A percentile compares a stretch with the other conserved stretches of the same genome.
phyloP scores from a whole-genome alignment of 805 yeast species.

The Spathaspora sp. region DNA sequence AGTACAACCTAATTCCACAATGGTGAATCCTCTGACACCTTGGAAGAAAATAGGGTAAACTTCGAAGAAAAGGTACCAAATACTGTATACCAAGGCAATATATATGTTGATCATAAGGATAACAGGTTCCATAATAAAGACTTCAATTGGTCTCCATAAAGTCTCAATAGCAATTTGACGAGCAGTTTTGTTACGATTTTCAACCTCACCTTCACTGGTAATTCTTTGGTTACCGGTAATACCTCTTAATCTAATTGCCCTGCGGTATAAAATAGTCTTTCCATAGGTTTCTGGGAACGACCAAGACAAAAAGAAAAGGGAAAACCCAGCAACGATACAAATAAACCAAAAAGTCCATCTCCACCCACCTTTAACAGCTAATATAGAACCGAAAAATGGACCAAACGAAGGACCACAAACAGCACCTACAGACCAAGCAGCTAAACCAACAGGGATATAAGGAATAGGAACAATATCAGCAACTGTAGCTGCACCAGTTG shows the following conservation, averaged over 20 bases:
- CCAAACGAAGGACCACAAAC: slow-evolving; percentile 55
- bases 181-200: slow-evolving; percentile 18
- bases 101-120: slow-evolving; percentile 50
- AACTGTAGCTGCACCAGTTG: slow-evolving; percentile 57
- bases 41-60: slow-evolving; percentile 55
- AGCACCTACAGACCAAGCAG: slow-evolving; percentile 52
- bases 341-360: slow-evolving; percentile 55
- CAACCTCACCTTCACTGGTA: slow-evolving; percentile 36
- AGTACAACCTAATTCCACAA: slow-evolving; percentile 48
- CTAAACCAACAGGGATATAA: slow-evolving; percentile 43
- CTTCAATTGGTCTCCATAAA: slow-evolving; percentile 47
- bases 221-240: slow-evolving; percentile 48
- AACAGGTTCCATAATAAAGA: slow-evolving; percentile 51
- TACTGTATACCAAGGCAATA: slow-evolving; percentile 49
- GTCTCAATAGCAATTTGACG: slow-evolving; percentile 23
- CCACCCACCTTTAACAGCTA: slow-evolving; percentile 33
- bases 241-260: slow-evolving; percentile 45
- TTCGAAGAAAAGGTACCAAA: slow-evolving; percentile 56
- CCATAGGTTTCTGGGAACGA: slow-evolving; percentile 49
- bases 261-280: slow-evolving; percentile 42
- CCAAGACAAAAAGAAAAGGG: slow-evolving; percentile 23
- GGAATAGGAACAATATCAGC: slow-evolving; percentile 46
- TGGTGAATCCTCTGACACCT: slow-evolving; percentile 43
- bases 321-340: slow-evolving; percentile 21
- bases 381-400: slow-evolving; percentile 53